Conservation (phyloP, 352 stramenopile genomes). For the Globisporangium canariense region DNA sequence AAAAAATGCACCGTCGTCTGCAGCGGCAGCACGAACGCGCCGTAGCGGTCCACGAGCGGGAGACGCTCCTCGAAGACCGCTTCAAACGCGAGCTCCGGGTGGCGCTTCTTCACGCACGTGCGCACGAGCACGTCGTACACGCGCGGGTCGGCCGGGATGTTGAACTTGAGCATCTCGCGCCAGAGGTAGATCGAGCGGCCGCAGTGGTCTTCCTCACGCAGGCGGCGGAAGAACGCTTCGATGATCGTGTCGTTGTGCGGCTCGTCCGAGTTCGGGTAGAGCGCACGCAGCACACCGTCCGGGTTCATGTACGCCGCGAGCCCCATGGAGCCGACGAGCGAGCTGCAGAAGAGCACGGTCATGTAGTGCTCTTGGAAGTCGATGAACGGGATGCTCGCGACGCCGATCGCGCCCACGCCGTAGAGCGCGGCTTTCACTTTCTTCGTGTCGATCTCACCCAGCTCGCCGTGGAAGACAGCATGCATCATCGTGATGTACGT, state of each 20-base stretch:
- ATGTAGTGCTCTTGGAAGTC: slow-evolving; percentile 74
- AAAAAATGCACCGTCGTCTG: slow-evolving; percentile 59
- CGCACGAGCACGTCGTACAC: slow-evolving; percentile 81
- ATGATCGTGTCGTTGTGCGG: slow-evolving; percentile 62
- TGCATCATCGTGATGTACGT: slow-evolving; percentile 90
- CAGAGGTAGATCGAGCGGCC: slow-evolving; percentile 83
- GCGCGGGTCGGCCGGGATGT: slow-evolving; percentile 56
- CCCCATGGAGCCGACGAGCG: slow-evolving; percentile 75
- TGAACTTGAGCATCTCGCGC: slow-evolving; percentile 79
- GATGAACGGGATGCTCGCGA: slow-evolving; percentile 60
- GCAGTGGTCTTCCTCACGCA: slow-evolving; percentile 84
- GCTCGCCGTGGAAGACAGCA: slow-evolving; percentile 78
- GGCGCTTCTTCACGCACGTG: slow-evolving; percentile 80
- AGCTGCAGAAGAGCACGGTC: slow-evolving; percentile 70
- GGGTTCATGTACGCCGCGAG: slow-evolving; percentile 84
- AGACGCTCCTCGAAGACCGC: slow-evolving; percentile 65
- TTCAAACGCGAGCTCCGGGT: slow-evolving; percentile 75
- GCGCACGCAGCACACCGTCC: slow-evolving; percentile 67
- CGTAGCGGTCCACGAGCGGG: slow-evolving; percentile 43
- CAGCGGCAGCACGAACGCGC: slow-evolving; percentile 60
- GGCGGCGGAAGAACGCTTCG: slow-evolving; percentile 76
- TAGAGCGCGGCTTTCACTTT: slow-evolving; percentile 66
- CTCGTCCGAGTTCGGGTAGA: slow-evolving; percentile 81
- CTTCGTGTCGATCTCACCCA: slow-evolving; percentile 57
- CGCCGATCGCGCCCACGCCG: slow-evolving; percentile 52